Percentiles rank a stretch among this genome's conserved stretches.
Conservation (phyloP, 495 filamentous ascomycete species). For the Penicillium alfredii region DNA sequence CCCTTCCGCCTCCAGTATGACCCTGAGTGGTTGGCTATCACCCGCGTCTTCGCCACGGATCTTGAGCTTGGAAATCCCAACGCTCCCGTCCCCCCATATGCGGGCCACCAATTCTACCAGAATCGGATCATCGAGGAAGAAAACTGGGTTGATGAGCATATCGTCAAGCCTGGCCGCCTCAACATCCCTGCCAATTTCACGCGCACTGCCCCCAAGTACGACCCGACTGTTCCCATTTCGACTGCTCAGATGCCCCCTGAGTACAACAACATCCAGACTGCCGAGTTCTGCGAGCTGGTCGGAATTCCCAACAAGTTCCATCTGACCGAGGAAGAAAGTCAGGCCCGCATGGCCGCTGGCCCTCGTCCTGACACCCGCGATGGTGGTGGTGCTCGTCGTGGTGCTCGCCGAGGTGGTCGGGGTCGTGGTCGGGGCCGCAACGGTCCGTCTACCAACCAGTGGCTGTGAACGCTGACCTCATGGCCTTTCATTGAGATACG, state of each 20-base stretch:
- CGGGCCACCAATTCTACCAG: conserved; percentile 60
- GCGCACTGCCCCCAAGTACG: conserved; percentile 66
- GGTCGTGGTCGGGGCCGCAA: conserved; percentile 17
- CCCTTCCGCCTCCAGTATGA: conserved; percentile 66
- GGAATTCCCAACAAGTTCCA: conserved; percentile 73
- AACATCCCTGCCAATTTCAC: conserved; percentile 69
- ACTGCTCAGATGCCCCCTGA: conserved; percentile 54
- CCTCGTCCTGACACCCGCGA: conserved; percentile 23
- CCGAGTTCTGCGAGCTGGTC: conserved; percentile 67
- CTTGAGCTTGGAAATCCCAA: conserved; percentile 53
- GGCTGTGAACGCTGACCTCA: too few species aligned
- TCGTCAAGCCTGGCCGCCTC: conserved; percentile 55
- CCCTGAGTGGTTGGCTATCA: conserved; percentile 91
- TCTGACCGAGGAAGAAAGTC: conserved; percentile 60
- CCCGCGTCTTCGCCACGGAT: conserved; percentile 64
- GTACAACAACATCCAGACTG: conserved; percentile 79
- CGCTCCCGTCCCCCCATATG: conserved; percentile 41
- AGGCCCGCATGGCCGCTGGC: conserved; percentile 37
- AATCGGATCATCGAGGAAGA: conserved; percentile 57
- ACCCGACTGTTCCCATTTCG: conserved; percentile 32
- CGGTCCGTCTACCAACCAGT: too few species aligned
- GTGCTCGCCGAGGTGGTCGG: conserved; percentile 14
- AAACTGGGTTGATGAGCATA: conserved; percentile 69
- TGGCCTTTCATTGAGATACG: too few species aligned
- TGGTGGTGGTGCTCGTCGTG: conserved; percentile 7